A percentile compares a stretch with the other conserved stretches of the same genome.
Evolutionary conservation across 495 filamentous ascomycete species (phyloP).

Genomic region (Daldinia vernicosa): DNA sequence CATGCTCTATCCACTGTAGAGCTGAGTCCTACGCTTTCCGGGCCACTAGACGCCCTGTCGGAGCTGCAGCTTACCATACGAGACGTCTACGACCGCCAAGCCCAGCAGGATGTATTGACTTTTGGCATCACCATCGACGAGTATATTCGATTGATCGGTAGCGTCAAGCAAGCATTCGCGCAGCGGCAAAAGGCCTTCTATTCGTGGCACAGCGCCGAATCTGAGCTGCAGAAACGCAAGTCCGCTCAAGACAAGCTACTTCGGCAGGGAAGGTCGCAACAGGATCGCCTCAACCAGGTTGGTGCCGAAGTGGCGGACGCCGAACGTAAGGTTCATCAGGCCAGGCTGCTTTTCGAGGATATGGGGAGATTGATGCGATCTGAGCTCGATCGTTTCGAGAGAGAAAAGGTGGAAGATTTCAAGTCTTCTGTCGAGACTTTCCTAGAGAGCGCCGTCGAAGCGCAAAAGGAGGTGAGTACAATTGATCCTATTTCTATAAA

Average conservation of each 20-base stretch:
- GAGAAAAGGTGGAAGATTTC: slow-evolving; percentile 98
- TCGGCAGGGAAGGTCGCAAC: slow-evolving; percentile 90
- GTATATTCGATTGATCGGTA: slow-evolving; percentile 94
- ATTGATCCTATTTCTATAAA: neutral
- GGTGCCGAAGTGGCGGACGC: slow-evolving; percentile 92
- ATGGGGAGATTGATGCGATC: slow-evolving; percentile 93
- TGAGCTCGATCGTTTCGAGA: slow-evolving; percentile 93
- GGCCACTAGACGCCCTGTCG: slow-evolving; percentile 86
- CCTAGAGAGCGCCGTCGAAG: slow-evolving; percentile 94
- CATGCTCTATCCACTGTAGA: slow-evolving; percentile 89
- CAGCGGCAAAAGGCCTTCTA: slow-evolving; percentile 96
- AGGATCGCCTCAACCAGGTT: slow-evolving; percentile 91
- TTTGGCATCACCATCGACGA: slow-evolving; percentile 97
- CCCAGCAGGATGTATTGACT: slow-evolving; percentile 95
- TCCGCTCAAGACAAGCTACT: slow-evolving; percentile 88
- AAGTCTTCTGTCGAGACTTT: slow-evolving; percentile 98
- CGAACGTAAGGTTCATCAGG: slow-evolving; percentile 91
- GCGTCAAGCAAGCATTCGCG: slow-evolving; percentile 87
- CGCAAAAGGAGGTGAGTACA: slow-evolving; percentile 89
- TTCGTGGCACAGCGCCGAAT: slow-evolving; percentile 88
- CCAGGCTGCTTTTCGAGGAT: slow-evolving; percentile 90
- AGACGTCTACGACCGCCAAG: slow-evolving; percentile 95
- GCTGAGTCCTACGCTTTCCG: slow-evolving; percentile 85
- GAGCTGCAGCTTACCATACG: slow-evolving; percentile 92
- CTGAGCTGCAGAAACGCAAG: slow-evolving; percentile 86